Base-by-base conservation (phyloP, 2,329 filamentous ascomycete species). In the Calonectria ilicicola region DNA sequence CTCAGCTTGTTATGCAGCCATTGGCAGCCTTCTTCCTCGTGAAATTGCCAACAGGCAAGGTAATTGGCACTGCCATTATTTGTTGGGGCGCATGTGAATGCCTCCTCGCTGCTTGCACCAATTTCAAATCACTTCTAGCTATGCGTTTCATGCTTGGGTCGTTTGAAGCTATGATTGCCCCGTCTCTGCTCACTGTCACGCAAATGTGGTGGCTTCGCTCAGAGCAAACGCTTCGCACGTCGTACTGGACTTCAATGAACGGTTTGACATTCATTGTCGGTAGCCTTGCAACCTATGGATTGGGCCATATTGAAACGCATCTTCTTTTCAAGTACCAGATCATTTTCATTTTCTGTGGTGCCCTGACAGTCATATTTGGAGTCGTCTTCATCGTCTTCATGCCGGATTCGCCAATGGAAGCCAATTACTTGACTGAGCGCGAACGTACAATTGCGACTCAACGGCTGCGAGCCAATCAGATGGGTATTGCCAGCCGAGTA, bases 341-440 rank as follows among this genome's bases (percentile, higher is more conserved):
- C 29, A 79, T 79, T 7, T 77, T 75, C 21, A 71, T 79, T 9
- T 80, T 80, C 65, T 80, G 76, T 42, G 79, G 79, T 0, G n/a
- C 64, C 6, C 63, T 81, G 77, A 85, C 86, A 1, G 85, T 89
- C 27, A 86, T 87, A 40, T 80, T 88, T 58, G 77, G 76, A 2
- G 47, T 84, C 0, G 76, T 87, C 23, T 87, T 92, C 6, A 84
- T 89, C 38, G 42, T 87, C 27, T 86, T 88, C 58, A 90, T 93
- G 85, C 91, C 91, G 0, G 91, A 93, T 77, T 91, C 89, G 0
- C 91, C 91, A 0, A 87, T 91, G 81, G 85, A 89, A 46, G 86
- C 90, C 1, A 88, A 87, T 26, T 92, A 91, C 69, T 83, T 92
- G 9, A 84, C 82, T 0, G 85, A 88, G 12, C 83, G 88, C 26